Base-by-base conservation (phyloP, 2,329 filamentous ascomycete genomes). In the Trichoderma oligosporum region DNA sequence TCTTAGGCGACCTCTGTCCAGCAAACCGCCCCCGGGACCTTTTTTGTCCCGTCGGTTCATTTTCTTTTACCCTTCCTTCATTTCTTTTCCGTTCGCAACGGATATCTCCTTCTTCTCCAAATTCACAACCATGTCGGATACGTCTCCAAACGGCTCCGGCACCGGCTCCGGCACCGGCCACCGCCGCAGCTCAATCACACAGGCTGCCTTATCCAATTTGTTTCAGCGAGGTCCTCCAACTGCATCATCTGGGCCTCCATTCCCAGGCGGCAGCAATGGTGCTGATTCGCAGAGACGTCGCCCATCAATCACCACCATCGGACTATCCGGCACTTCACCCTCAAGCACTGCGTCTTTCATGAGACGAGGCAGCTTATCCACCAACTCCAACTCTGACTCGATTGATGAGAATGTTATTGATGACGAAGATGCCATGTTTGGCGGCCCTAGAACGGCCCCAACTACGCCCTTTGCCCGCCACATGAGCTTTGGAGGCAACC, bases 401-500 rank as follows among this genome's bases (percentile, higher is more conserved):
- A 79, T 86, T 60, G 88, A 92, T 62, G 89, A 92, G 72, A 86
- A 75, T 64, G 88, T 87, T 47, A 81, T 88, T 60, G 86, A 90
- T 61, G 88, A 92, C 59, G 83, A 85, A 39, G 83, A 85, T 20
- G 74, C 77, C 54, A 73, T 77, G 36, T 71, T 76, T n/a, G 70
- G 73, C 51, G 72, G 73, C 57, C 69, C 76, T 36, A 82, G 79
- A 67, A 82, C 81, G 64, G 79, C 81, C 14, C 86, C 89, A 31
- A 81, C 78, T 53, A 89, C 88, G 11, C 89, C 91, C 31, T 93
- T 92, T 69, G 83, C 83, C 59, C 87, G 92, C 64, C 88, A 92
- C 59, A 86, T 96, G 78, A 97, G 92, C 74, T 95, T 96, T 68
- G 92, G 93, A 60, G 87, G 93, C 60, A 87, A 88, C 60, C 84